Percentiles rank a stretch among this genome's conserved stretches.
Conservation (phyloP, 345 rosid species). For the Citrus mangshanensis region DNA sequence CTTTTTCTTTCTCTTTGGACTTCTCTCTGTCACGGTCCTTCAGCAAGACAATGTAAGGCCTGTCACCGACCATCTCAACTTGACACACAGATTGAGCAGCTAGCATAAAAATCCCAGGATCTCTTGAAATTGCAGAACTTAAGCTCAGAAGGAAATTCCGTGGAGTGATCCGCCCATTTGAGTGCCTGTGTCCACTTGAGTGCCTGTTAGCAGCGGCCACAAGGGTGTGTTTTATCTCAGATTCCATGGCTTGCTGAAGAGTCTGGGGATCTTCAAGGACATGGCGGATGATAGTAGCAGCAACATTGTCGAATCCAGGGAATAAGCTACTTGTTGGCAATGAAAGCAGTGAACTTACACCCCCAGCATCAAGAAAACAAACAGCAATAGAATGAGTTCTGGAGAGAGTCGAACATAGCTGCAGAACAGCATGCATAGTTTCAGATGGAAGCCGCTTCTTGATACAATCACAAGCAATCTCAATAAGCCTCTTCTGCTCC, state of each 20-base stretch:
- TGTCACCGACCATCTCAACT: slow-evolving; percentile 94
- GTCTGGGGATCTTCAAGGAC: slow-evolving; percentile 96
- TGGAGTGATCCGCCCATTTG: slow-evolving; percentile 75
- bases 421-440: slow-evolving; percentile 89
- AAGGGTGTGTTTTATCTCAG: slow-evolving; percentile 84
- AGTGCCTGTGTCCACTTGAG: slow-evolving; percentile 60
- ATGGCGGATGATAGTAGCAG: slow-evolving; percentile 83
- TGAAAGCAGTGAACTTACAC: slow-evolving; percentile 71
- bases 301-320: slow-evolving; percentile 86
- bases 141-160: slow-evolving; percentile 70
- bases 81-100: slow-evolving; percentile 83
- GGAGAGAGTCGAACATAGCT: slow-evolving; percentile 83
- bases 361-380: slow-evolving; percentile 82
- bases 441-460: slow-evolving; percentile 78
- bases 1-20: slow-evolving; percentile 68
- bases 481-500: slow-evolving; percentile 77
- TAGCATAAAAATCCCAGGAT: slow-evolving; percentile 76
- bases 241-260: slow-evolving; percentile 96
- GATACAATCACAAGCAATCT: slow-evolving; percentile 84
- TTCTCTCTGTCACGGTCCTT: slow-evolving; percentile 90
- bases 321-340: slow-evolving; percentile 86
- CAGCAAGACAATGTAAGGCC: slow-evolving; percentile 76
- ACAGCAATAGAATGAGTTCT: slow-evolving; percentile 76
- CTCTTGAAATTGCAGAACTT: slow-evolving; percentile 78
- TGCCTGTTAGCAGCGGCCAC: slow-evolving; percentile 79